These are phyloP conservation scores for Pholiota molesta DNA, from an alignment of 768 basidiomycete genomes.

Conservation along the genomic window DNA sequence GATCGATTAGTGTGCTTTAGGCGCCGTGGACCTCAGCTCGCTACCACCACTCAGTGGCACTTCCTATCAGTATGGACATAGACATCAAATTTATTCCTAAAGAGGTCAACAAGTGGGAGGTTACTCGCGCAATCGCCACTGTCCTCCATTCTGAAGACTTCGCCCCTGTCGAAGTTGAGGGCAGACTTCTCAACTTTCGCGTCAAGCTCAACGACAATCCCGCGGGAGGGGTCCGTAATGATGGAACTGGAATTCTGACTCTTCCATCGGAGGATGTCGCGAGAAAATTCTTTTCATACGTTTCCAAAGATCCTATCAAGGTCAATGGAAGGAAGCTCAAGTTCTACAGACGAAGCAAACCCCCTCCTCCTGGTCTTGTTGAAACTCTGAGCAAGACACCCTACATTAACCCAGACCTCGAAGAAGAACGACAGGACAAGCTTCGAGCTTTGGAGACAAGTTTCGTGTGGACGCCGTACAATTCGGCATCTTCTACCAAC, in stretches of 20 bases:
- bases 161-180: conserved; percentile 32
- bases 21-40: background rate
- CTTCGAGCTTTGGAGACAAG: conserved; percentile 6
- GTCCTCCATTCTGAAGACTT: conserved; percentile 63
- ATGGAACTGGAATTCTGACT: conserved; percentile 49
- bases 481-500: conserved; percentile 62
- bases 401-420: conserved; percentile 56
- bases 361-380: conserved; percentile 19
- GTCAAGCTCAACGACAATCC: conserved; percentile 54
- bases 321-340: conserved; percentile 45
- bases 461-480: conserved; percentile 66
- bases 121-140: conserved; percentile 56
- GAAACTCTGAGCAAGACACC: conserved; percentile 54
- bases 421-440: conserved; percentile 49
- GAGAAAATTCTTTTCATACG: conserved; percentile 47
- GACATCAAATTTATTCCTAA: conserved; percentile 38
- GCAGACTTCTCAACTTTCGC: conserved; percentile 59
- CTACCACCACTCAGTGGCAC: background rate
- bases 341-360: conserved; percentile 26
- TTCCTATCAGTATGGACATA: conserved; percentile 42
- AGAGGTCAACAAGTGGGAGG: conserved; percentile 52
- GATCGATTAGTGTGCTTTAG: background rate
- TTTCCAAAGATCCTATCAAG: conserved; percentile 42
- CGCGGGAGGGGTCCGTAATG: conserved; percentile 55
- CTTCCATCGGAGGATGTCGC: conserved; percentile 43